Evolutionary conservation across 148 eudicot species (phyloP), one percentile per base, ranked within the genome.

Genomic region (Camellia sinensis): DNA sequence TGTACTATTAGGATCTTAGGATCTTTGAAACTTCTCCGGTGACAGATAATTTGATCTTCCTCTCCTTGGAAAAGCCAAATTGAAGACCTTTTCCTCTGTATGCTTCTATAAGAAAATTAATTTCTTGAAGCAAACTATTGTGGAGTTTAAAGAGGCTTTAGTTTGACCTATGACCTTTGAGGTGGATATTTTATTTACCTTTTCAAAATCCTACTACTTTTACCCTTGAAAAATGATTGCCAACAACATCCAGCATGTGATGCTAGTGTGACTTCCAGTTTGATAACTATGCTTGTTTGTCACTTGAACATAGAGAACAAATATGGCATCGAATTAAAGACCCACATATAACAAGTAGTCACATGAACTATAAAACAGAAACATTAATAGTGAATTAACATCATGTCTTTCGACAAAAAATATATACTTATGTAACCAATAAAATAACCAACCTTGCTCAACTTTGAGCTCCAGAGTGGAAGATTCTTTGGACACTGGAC

Each of bases 371-470:
- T 37, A 17, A 74, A 18, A 75, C 60, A 75, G 40, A 75, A 59
- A 14, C 45, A 73, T 22, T 43, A 14, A 19, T 43, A 71, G 1
- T 13, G 52, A 43, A 5, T 43, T 67, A 17, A 11, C 22, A 17
- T 10, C 40, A 12, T 11, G 65, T 62, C 15, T 72, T 43, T 52
- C 44, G 12, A 60, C 40, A 0, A 10, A 46, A 73, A 56, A 72
- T 22, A 29, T 4, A 78, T 67, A 21, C 29, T 22, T 6, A 37
- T 46, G 48, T n/a, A 37, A 11, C 79, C 43, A 71, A 37, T 48
- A 17, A 13, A 84, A 82, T 64, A 19, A 84, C 89, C 74, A 53
- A 92, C 96, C 96, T 80, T 89, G 80, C 75, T 90, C 90, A 80
- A 87, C 77, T 73, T 84, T 92, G 63, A 86, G 92, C 83, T 86